Evolutionary conservation across 2,329 filamentous ascomycete genomes (phyloP).

Genomic region (Aspergillus tanneri): DNA sequence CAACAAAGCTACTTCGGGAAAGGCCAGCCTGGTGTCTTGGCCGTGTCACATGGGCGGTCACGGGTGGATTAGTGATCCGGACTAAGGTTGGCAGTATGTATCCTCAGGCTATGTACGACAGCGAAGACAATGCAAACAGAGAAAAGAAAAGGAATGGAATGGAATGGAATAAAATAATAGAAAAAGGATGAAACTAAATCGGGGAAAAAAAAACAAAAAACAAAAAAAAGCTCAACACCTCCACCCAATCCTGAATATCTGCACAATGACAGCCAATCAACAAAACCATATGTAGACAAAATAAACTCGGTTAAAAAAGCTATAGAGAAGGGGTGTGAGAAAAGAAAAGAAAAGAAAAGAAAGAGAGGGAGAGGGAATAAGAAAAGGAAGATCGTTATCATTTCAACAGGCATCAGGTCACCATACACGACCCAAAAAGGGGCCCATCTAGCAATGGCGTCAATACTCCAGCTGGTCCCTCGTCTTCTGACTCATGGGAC

Average conservation of each 20-base stretch:
- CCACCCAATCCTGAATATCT: neutral
- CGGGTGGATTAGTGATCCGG: neutral
- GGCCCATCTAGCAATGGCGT: no score
- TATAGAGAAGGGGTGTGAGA: constrained; percentile 6
- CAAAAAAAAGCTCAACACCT: no score
- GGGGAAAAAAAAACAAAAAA: neutral
- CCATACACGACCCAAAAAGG: no score
- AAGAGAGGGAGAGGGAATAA: constrained; percentile 9
- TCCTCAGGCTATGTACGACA: neutral
- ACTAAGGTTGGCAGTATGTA: neutral
- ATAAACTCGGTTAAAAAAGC: constrained; percentile 1
- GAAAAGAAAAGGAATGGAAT: neutral
- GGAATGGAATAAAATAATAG: neutral
- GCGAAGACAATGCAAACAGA: neutral
- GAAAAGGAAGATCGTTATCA: neutral
- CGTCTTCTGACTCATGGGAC: constrained; percentile 36
- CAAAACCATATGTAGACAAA: neutral
- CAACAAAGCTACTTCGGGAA: constrained; percentile 13
- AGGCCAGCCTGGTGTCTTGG: constrained; percentile 33
- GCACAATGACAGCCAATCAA: neutral
- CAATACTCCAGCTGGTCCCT: constrained; percentile 29
- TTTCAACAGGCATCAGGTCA: no score
- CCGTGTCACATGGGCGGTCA: constrained; percentile 20
- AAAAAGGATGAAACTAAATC: neutral
- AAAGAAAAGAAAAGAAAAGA: constrained; percentile 10